Base-by-base conservation (phyloP, 2,329 filamentous ascomycete genomes). In the Triangularia verruculosa region DNA sequence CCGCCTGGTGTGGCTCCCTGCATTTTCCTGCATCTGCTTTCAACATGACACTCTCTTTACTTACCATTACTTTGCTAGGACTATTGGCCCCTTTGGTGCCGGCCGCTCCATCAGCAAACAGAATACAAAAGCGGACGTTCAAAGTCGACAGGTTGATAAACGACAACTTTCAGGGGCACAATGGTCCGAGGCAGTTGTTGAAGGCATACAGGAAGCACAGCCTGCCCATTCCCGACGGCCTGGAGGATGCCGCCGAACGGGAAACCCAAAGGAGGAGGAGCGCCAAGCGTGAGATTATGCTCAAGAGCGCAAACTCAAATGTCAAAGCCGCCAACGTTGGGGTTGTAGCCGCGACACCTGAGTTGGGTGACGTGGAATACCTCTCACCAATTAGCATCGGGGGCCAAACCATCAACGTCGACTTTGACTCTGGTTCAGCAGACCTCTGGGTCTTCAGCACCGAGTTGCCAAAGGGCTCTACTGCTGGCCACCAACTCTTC, bases 391-490 rank as follows among this genome's bases (percentile, higher is more conserved):
- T 92, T 59, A 82, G 73, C n/a, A 83, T 92, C 67, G 89, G 89
- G 64, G 87, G 86, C 4, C 89, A 92, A 76, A 83, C 80, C 4
- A 71, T 92, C 63, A 85, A 87, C 71, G 77, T 92, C 73, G 86
- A 91, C 73, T 90, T 92, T 72, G 89, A 92, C 75, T 89, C 88
- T n/a, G 89, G 89, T 62, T 91, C 89, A 1, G 84, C 89, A 12
- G 89, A 92, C 74, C 81, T 91, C 78, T 92, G 89, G 89, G 84
- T 89, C 22, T 89, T 92, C 78, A 89, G 84, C 77, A 86, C 84
- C 15, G 73, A 81, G 61, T 82, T 91, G 39, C 72, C 82, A 1
- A 61, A 76, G 0, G 63, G 72, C 4, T 67, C 78, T 54, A 80
- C 79, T 39, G 71, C 72, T 27, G 80, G 81, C 43, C 89, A 90